A percentile compares a stretch with the other conserved stretches of the same genome.
Conservation (phyloP, 257 asterid genomes). For the Solanum chilense region DNA sequence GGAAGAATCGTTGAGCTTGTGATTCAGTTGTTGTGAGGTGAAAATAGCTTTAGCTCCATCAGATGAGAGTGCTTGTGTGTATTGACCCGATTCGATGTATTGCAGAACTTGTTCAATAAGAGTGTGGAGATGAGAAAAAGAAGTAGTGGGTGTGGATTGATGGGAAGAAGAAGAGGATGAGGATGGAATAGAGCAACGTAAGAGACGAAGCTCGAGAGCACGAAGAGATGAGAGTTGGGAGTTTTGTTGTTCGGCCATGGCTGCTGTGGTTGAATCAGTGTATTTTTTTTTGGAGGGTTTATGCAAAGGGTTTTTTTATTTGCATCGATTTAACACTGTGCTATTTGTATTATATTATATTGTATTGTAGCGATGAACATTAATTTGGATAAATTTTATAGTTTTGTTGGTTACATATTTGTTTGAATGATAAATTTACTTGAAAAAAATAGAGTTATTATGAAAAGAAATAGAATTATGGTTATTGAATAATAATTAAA, state of each 20-base stretch:
- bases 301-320: not conserved
- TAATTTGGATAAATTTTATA: no score
- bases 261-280: not conserved
- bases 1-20: constrained; percentile 4
- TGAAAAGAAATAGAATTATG: no score
- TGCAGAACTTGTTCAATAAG: constrained; percentile 31
- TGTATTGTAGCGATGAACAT: no score
- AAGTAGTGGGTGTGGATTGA: constrained; percentile 11
- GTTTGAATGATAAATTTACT: no score
- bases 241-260: constrained; percentile 2
- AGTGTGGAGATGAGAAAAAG: constrained; percentile 19
- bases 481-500: no score
- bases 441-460: no score
- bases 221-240: constrained; percentile 20
- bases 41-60: constrained; percentile 39
- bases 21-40: constrained; percentile 8
- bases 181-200: constrained; percentile 60
- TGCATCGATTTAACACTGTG: not conserved
- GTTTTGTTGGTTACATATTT: no score
- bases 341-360: no score
- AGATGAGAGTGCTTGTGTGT: constrained; percentile 45
- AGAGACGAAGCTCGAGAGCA: constrained; percentile 80
- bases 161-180: constrained; percentile 7
- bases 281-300: not conserved
- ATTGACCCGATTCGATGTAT: constrained; percentile 64